Percentiles rank a stretch among this genome's conserved stretches.
phyloP scores from a whole-genome alignment of 2,329 filamentous ascomycete genomes.

The Verticillium tricorpus region DNA sequence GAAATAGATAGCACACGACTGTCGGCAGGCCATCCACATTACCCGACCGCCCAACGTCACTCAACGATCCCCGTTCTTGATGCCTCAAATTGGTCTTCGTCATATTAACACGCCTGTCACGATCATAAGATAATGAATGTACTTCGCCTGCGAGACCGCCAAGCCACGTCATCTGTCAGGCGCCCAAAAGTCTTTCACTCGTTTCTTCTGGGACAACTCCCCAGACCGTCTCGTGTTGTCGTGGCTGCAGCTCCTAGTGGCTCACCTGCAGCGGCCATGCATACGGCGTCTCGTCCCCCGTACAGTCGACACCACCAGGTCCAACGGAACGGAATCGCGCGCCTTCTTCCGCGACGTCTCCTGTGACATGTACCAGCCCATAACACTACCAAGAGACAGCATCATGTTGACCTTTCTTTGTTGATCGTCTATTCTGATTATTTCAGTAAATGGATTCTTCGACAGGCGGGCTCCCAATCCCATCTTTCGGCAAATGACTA shows the following conservation, averaged over 20 bases:
- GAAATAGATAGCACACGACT: background rate
- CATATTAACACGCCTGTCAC: background rate
- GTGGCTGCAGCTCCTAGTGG: no score
- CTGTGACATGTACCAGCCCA: background rate
- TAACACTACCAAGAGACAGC: background rate
- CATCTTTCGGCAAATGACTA: background rate
- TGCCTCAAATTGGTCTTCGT: background rate
- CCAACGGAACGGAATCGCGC: background rate
- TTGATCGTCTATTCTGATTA: background rate
- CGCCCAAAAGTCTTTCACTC: no score
- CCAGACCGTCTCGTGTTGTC: no score
- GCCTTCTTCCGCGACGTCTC: background rate
- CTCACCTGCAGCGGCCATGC: background rate
- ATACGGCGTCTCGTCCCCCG: background rate
- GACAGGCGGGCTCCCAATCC: background rate
- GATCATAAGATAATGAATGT: no score
- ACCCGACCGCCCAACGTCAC: background rate
- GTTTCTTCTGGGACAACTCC: no score
- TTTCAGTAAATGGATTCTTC: background rate
- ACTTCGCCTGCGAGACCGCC: no score
- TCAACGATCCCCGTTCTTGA: background rate
- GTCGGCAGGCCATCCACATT: background rate
- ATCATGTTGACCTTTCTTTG: background rate
- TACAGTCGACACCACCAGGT: background rate
- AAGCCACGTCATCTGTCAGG: no score